phyloP scores from a whole-genome alignment of 1,139 yeast species.

The Geotrichum histeridarum region DNA sequence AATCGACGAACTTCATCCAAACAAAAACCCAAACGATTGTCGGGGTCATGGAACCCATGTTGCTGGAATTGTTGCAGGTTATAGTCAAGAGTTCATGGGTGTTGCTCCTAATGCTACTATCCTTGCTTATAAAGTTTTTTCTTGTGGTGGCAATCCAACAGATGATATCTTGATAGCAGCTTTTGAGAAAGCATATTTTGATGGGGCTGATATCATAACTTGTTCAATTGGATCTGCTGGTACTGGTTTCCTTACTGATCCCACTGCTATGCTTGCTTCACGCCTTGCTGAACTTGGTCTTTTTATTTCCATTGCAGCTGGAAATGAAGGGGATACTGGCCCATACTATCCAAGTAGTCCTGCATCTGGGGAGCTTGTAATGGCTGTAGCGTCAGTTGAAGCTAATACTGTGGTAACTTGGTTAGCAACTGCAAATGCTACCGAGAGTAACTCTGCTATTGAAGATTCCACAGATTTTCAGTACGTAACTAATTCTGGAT shows the following conservation, averaged over 20 bases:
- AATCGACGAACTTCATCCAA: slow-evolving; percentile 16
- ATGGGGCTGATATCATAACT: slow-evolving; percentile 24
- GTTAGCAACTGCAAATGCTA: slow-evolving; percentile 2
- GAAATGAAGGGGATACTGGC: slow-evolving; percentile 21
- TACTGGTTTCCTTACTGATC: slow-evolving; percentile 21
- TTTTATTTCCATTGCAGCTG: slow-evolving; percentile 27
- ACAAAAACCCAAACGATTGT: slow-evolving; percentile 24
- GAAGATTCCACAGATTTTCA: slow-evolving; percentile 2
- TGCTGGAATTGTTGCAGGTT: slow-evolving; percentile 26
- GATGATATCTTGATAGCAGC: slow-evolving; percentile 25
- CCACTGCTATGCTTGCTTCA: slow-evolving; percentile 23
- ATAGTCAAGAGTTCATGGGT: slow-evolving; percentile 20
- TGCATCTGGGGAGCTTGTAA: slow-evolving; percentile 14
- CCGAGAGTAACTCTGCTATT: not conserved
- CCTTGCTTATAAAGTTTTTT: slow-evolving; percentile 25
- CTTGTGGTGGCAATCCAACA: slow-evolving; percentile 25
- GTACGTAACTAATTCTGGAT: slow-evolving; percentile 15
- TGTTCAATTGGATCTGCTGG: slow-evolving; percentile 24
- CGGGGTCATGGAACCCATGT: slow-evolving; percentile 28
- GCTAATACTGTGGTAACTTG: slow-evolving; percentile 8
- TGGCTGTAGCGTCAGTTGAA: slow-evolving; percentile 14
- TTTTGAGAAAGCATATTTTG: slow-evolving; percentile 23
- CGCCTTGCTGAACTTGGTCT: slow-evolving; percentile 22
- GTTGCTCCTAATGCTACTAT: slow-evolving; percentile 27
- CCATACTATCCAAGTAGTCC: slow-evolving; percentile 20